Percentiles rank a stretch among this genome's conserved stretches.
Evolutionary conservation across 1,139 yeast species (phyloP).

Genomic region (Diutina catenulata): DNA sequence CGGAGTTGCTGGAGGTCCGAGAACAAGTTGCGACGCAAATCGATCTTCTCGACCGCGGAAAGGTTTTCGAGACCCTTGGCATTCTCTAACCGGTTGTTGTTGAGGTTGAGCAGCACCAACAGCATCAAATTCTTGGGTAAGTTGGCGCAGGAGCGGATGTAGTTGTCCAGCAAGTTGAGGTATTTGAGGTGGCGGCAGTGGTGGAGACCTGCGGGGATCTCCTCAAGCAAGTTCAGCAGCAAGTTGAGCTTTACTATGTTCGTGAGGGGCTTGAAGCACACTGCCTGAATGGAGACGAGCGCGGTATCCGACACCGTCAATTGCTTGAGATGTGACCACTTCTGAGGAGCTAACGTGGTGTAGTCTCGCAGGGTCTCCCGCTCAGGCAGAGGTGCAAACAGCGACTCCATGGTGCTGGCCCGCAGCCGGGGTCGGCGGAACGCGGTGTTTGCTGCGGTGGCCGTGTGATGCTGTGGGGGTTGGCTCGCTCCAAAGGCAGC

Average conservation of each 20-base stretch:
- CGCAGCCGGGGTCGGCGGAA: constrained; percentile 5
- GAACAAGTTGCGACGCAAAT: constrained; percentile 42
- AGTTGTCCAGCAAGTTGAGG: constrained; percentile 46
- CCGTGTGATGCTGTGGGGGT: not conserved
- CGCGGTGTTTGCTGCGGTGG: not conserved
- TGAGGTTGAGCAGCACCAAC: constrained; percentile 40
- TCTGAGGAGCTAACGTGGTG: constrained; percentile 23
- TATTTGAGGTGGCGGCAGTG: constrained; percentile 38
- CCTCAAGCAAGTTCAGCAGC: constrained; percentile 39
- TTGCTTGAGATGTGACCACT: constrained; percentile 48
- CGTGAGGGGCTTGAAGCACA: constrained; percentile 35
- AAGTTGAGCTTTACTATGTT: constrained; percentile 46
- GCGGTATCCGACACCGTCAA: constrained; percentile 46
- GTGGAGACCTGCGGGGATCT: constrained; percentile 41
- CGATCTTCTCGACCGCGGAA: constrained; percentile 37
- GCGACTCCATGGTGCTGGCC: constrained; percentile 5
- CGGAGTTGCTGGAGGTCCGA: constrained; percentile 18
- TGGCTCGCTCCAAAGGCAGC: constrained; percentile 22
- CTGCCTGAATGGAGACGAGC: constrained; percentile 31
- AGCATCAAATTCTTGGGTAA: constrained; percentile 27
- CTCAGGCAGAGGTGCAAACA: not conserved
- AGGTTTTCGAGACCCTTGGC: constrained; percentile 41
- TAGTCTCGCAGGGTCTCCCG: constrained; percentile 7
- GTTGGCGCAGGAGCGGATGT: constrained; percentile 18
- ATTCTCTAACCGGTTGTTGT: constrained; percentile 36